Base-by-base conservation (phyloP, 2,329 filamentous ascomycete genomes). In the Fusarium secorum region DNA sequence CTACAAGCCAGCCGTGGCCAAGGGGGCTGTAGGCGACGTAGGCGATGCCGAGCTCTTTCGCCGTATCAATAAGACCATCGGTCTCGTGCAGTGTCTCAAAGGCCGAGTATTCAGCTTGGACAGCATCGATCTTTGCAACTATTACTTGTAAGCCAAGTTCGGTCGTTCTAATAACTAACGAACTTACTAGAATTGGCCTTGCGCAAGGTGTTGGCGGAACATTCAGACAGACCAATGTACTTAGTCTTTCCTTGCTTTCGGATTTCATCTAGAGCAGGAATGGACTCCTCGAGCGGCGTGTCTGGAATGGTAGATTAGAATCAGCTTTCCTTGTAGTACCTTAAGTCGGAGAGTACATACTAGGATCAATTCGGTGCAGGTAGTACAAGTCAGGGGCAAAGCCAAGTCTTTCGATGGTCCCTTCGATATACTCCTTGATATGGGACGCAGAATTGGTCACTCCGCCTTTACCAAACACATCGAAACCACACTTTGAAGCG, bases 51-150 rank as follows among this genome's bases (percentile, higher is more conserved):
- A 64, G 7, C 18, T 64, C 61, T 22, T 32, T 46, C 1, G 48
- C 61, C 0, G 46, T 22, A 3, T 56, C 59, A 8, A 64, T 56
- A 2, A 63, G 59, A 3, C 48, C 61, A 2, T 64, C 46, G 1
- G 35, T 64, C 14, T 64, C 61, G 9, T 64, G 61, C 1, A 64
- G 4, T 3, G 61, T 64, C 22, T 64, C 61, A 11, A 64, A 64
- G 1, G 61, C 58, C 0, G 61, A 64, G 24, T 64, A 64, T 14
- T 64, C 61, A 2, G 61, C 61, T 26, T 64, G 61, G 4, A 64
- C 7, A 9, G 61, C 59, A 32, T 64, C 59, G 7, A 64, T 64
- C 35, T 64, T 64, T 11, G 46, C 24, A 26, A 64, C 59, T 64
- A 10, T 7, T 0, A 35, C 4, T 36, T 11, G 6, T 51, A 4